Percentiles rank a stretch among this genome's conserved stretches.
Evolutionary conservation across 2,329 filamentous ascomycete species (phyloP).

Genomic region (Sporothrix variecibatus): DNA sequence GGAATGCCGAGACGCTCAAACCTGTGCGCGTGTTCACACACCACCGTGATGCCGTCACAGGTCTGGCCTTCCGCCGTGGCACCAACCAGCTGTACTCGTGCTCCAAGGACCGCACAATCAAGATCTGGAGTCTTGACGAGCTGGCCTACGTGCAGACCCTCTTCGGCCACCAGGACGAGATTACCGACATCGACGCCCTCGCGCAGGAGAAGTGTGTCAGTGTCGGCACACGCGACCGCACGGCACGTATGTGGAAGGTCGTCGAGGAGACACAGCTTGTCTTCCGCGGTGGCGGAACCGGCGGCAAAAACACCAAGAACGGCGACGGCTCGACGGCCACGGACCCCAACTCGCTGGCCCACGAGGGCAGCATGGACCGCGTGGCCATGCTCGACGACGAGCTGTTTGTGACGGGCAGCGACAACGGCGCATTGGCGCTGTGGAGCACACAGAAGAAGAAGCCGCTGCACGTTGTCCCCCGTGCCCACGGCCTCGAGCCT

Average conservation of each 20-base stretch:
- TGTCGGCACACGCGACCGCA: constrained; percentile 87
- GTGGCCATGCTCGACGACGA: constrained; percentile 86
- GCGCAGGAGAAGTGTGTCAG: constrained; percentile 86
- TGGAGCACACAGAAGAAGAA: constrained; percentile 97
- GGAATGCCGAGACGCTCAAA: constrained; percentile 77
- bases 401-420: constrained; percentile 88
- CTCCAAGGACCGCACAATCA: constrained; percentile 89
- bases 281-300: constrained; percentile 77
- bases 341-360: constrained; percentile 41
- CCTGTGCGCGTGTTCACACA: constrained; percentile 85
- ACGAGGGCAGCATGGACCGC: constrained; percentile 86
- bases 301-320: constrained; percentile 37
- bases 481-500: constrained; percentile 84
- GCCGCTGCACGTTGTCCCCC: constrained; percentile 74
- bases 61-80: constrained; percentile 79
- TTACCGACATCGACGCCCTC: constrained; percentile 80
- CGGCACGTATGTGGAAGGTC: constrained; percentile 93
- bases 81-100: constrained; percentile 92
- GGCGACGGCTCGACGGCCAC: constrained; percentile 44
- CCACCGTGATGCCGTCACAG: constrained; percentile 84
- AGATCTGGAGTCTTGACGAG: constrained; percentile 91
- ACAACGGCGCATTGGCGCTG: constrained; percentile 82
- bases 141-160: constrained; percentile 93
- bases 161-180: constrained; percentile 92
- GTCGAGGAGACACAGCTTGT: constrained; percentile 93